Base-by-base conservation (phyloP, 352 stramenopile species). In the Elongisporangium senticosum region DNA sequence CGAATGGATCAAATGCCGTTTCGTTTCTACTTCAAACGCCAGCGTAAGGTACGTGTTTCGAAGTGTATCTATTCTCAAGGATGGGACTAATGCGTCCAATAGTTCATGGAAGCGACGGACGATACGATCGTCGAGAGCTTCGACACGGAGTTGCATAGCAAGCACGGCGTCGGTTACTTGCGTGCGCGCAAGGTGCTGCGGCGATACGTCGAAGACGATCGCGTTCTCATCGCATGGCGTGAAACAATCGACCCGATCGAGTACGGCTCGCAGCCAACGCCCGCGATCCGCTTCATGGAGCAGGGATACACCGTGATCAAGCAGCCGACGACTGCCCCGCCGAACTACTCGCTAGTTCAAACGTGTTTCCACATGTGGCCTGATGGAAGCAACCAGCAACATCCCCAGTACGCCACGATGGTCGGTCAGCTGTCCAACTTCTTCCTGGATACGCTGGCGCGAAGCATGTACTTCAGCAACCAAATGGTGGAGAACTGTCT, bases 111-210 rank as follows among this genome's bases (percentile, higher is more conserved):
- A 26, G 65, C 64, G 11, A 70, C 65, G 23, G 68, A 69, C 28
- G 68, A 75, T 59, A 73, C 65, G n/a, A 72, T 75, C 62, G 58
- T 73, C 15, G 68, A 76, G 33, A 62, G 49, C 49, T 73, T 76
- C 49, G 63, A 58, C 15, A 67, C 73, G 62, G 59, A 76, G 49
- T 62, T 76, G 62, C 63, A 60, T n/a, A 76, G 70, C 7, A 78
- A 72, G 53, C 69, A 73, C 6, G 70, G 62, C 0, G 61, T 48
- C 2, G 64, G 61, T 33, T 65, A 72, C n/a, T 73, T 75, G 39
- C 67, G 68, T 43, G 63, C 68, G 22, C 65, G 67, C n/a, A 65
- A 75, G 26, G 68, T 72, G 37, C 52, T 75, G n/a, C 65, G 66
- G 47, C 61, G 65, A 15, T 70, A 71, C 53, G 43, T 70, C 7